These are phyloP conservation scores for Aspergillus oerlinghausenensis DNA, from an alignment of 2,329 filamentous ascomycete species.

Conservation along the genomic window DNA sequence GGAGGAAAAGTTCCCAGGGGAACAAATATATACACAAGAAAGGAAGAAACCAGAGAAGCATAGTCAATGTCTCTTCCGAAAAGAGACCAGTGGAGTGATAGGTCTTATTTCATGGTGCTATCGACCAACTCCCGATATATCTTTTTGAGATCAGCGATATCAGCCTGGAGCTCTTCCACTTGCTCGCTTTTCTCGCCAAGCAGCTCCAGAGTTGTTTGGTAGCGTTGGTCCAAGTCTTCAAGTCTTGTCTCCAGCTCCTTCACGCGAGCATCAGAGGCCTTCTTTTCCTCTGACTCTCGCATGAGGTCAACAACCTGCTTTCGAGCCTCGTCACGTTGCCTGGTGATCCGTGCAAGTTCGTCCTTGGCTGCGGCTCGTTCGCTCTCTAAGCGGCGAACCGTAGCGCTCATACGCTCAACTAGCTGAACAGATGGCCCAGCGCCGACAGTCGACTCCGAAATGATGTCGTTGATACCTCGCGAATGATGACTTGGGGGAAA, in stretches of 20 bases:
- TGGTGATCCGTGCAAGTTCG: conserved; percentile 71
- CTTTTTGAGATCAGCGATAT: conserved; percentile 88
- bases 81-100: background rate
- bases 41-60: background rate
- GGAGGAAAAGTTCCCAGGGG: background rate
- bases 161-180: conserved; percentile 83
- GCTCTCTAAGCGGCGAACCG: conserved; percentile 82
- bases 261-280: conserved; percentile 56
- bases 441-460: conserved; percentile 82
- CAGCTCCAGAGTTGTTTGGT: conserved; percentile 89
- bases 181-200: conserved; percentile 94
- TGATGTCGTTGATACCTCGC: conserved; percentile 73
- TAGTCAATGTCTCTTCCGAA: background rate
- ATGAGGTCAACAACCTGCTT: conserved; percentile 86
- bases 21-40: conserved; percentile 8
- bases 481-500: conserved; percentile 33
- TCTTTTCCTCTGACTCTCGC: conserved; percentile 73
- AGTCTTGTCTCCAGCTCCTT: conserved; percentile 65
- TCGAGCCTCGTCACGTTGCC: conserved; percentile 89
- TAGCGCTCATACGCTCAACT: conserved; percentile 91
- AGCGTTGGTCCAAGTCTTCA: conserved; percentile 65
- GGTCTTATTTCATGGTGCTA: conserved; percentile 65
- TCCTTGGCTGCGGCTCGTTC: conserved; percentile 88
- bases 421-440: conserved; percentile 92
- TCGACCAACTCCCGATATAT: conserved; percentile 94